Evolutionary conservation across 2,329 filamentous ascomycete genomes (phyloP), one percentile per base, ranked within the genome.

Genomic region (Pseudofabraea citricarpa): DNA sequence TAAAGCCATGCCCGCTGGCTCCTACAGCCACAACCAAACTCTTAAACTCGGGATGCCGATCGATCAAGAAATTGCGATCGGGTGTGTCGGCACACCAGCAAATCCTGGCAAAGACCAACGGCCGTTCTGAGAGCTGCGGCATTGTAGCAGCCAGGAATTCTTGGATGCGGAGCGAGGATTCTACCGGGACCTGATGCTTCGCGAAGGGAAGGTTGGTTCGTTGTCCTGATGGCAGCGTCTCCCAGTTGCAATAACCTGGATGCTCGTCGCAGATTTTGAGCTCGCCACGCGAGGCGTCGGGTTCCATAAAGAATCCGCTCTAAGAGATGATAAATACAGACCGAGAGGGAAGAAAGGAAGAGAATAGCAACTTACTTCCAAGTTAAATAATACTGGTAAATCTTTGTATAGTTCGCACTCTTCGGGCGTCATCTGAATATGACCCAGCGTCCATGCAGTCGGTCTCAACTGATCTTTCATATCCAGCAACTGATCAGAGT

Each of bases 81-180:
- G 70, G 66, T 0, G 74, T 79, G 51, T 79, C 75, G 0, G 74
- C 69, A 51, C 74, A 75, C 75, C 75, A 79, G 58, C 74, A 79
- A 23, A 79, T 70, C 13, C 73, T 63, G 6, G 71, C 71, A 47
- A 73, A 75, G 16, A 59, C 65, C 39, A 78, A 70, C 0, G 66
- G 64, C 2, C 74, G 66, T 3, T 68, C 55, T 0, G 69, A 66
- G 4, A 78, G 65, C 42, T 78, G 71, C 1, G 74, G 74, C 68
- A 78, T 73, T 2, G 69, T 72, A 31, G 75, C 72, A 7, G 55
- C 55, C 15, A 80, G 54, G 41, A 78, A 75, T 6, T 64, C 59
- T 4, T 72, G 64, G n/a, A 72, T 63, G 2, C 71, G 66, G 5
- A 59, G 49, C 48, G 73, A 74, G 0, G 71, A 67, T 35, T 71